Evolutionary conservation across 73 alveolate genomes (phyloP).

Genomic region (Symbiodinium pilosum): DNA sequence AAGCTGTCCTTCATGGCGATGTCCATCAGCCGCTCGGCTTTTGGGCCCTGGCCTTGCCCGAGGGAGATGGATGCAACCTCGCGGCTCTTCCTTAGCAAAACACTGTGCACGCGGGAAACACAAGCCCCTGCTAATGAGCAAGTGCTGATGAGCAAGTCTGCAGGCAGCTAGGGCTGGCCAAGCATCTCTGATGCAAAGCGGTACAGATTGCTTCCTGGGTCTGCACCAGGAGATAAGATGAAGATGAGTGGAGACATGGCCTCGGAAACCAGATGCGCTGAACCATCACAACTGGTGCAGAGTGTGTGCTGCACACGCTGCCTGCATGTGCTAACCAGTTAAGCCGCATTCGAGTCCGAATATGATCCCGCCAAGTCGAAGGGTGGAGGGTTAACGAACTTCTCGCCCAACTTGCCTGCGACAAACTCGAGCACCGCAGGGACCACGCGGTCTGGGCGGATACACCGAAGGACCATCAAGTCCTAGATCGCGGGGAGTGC

Average conservation of each 20-base stretch:
- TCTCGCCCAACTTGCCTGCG: conserved; percentile 97
- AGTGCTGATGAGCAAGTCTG: too few relatives aligned
- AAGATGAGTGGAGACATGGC: conserved; percentile 99
- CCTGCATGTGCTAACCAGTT: too few relatives aligned
- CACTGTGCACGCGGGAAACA: too few relatives aligned
- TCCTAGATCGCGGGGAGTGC: neutral
- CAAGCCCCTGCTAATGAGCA: too few relatives aligned
- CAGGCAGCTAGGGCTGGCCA: too few relatives aligned
- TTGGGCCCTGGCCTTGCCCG: conserved; percentile 99
- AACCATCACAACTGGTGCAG: too few relatives aligned
- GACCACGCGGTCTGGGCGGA: conserved; percentile 99
- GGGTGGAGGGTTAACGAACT: conserved; percentile 99
- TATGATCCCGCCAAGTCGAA: conserved; percentile 99
- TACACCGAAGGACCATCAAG: conserved; percentile 96
- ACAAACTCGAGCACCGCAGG: conserved; percentile 98
- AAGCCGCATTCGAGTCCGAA: conserved; percentile 97
- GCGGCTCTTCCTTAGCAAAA: conserved; percentile 97
- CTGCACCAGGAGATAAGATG: conserved; percentile 99
- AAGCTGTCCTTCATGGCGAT: conserved; percentile 96
- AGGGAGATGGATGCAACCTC: conserved; percentile 98
- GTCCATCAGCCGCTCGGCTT: conserved; percentile 99
- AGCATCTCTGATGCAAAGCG: conserved; percentile 97
- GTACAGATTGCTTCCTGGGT: conserved; percentile 98
- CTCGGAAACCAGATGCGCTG: neutral
- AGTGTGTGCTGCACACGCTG: too few relatives aligned